Evolutionary conservation across 345 rosid genomes (phyloP).

Genomic region (Dimocarpus longan): DNA sequence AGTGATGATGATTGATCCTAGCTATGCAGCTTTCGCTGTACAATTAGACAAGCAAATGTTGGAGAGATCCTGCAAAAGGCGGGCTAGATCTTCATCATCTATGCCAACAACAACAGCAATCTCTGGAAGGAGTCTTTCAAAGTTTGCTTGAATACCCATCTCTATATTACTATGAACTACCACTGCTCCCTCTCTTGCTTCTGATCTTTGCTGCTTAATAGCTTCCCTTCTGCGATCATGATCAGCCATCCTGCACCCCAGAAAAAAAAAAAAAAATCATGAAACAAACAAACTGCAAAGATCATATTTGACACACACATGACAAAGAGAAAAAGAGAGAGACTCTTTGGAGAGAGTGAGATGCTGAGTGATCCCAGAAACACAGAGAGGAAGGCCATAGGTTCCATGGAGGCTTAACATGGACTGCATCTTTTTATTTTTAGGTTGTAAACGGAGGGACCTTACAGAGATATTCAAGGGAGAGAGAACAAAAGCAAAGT

Average conservation of each 20-base stretch:
- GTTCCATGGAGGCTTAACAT: constrained; percentile 44
- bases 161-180: constrained; percentile 28
- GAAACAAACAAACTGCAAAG: background rate
- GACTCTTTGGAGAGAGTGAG: constrained; percentile 44
- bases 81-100: constrained; percentile 37
- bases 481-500: background rate
- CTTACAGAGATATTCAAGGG: background rate
- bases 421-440: constrained; percentile 38
- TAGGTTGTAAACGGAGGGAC: no score
- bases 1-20: background rate
- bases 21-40: constrained; percentile 52
- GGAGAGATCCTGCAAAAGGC: constrained; percentile 39
- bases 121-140: constrained; percentile 18
- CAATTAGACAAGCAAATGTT: constrained; percentile 24
- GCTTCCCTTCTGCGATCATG: constrained; percentile 56
- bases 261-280: background rate
- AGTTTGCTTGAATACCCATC: constrained; percentile 25
- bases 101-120: background rate
- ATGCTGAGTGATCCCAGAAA: constrained; percentile 45
- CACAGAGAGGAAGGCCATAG: constrained; percentile 58
- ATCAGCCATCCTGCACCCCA: constrained; percentile 51
- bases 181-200: constrained; percentile 6
- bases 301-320: background rate
- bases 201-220: constrained; percentile 40
- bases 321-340: background rate